phyloP scores from a whole-genome alignment of 192 early-diverging fungal species.

The Gonapodya sp. region DNA sequence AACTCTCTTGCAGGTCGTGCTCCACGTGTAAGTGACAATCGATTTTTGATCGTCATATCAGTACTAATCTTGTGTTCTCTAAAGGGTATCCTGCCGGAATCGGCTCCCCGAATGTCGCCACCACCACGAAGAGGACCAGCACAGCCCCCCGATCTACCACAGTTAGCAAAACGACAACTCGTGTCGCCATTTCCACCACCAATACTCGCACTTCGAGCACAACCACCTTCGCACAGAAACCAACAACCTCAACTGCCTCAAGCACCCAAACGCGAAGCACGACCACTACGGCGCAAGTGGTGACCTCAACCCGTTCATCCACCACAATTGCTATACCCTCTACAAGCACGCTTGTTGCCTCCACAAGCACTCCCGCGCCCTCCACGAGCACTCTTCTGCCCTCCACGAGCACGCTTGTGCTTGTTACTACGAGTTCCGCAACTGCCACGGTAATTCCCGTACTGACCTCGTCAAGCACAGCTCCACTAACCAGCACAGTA shows the following conservation, averaged over 20 bases:
- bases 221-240: background rate
- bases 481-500: background rate
- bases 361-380: background rate
- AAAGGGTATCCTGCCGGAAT: background rate
- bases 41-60: background rate
- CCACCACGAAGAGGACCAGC: background rate
- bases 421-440: no score
- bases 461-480: background rate
- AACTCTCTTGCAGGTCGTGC: no score
- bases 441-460: no score
- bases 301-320: background rate
- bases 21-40: no score
- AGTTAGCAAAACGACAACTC: background rate
- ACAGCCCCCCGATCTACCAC: background rate
- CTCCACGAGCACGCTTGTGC: background rate
- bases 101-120: background rate
- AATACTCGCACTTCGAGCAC: background rate
- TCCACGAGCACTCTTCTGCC: background rate
- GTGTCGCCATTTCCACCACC: background rate
- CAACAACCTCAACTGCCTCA: background rate
- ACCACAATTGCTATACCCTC: background rate
- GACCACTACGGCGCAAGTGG: background rate
- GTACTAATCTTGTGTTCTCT: background rate
- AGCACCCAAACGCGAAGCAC: background rate
- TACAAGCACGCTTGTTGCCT: background rate